Base-by-base conservation (phyloP, 441 rosid genomes). In the Gossypium davidsonii region DNA sequence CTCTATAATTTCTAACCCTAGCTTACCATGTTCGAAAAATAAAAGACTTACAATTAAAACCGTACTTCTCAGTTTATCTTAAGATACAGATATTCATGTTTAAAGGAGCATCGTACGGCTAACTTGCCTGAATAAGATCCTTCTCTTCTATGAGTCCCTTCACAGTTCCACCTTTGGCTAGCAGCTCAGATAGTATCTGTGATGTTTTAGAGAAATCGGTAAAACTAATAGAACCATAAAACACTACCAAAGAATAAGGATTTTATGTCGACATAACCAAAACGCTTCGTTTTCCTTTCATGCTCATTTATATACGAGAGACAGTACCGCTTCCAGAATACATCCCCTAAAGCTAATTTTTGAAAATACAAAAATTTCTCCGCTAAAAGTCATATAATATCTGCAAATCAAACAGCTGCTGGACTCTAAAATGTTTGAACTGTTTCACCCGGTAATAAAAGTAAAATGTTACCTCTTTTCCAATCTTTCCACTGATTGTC, bases 401-500 rank as follows among this genome's bases (percentile, higher is more conserved):
- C 58, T 1, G 58, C 25, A 57, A 6, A 46, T 66, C 6, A 15
- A 14, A 46, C 37, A 66, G 3, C 12, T 14, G 56, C 26, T 12
- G 25, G 17, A 23, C 42, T 49, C 44, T 60, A 37, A n/a, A 31
- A 68, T 52, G 6, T 52, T 52, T 31, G 17, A 31, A 42, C 49
- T 31, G 48, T 51, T 68, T 69, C 72, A 57, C 17, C 18, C 23
- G 44, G 42, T 4, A 66, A 48, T 4, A 66, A 37, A 48, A 66
- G 21, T n/a, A 66, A 66, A 48, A 2, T 11, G n/a, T 67, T 67
- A 67, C 99, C 97, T 90, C 90, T 76, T 92, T 91, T 34, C 96
- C 98, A 61, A 94, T 92, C 88, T 94, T 94, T 74, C 96, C 97
- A 69, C 98, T 91, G 70, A 94, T 92, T 51, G 94, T 90, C 79